Evolutionary conservation across 768 basidiomycete species (phyloP).

Genomic region (Macrolepiota albuminosa): DNA sequence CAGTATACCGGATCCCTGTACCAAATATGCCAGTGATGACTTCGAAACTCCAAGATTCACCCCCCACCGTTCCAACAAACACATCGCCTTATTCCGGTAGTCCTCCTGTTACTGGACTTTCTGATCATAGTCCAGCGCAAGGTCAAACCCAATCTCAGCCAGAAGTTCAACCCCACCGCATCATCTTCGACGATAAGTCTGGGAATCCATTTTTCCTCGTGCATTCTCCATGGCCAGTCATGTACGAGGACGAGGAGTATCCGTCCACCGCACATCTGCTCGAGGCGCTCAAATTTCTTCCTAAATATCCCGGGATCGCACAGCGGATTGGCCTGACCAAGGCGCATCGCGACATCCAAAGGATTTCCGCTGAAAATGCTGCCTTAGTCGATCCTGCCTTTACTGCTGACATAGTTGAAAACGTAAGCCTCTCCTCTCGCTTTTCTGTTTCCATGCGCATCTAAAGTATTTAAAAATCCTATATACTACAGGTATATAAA

Average conservation of each 20-base stretch:
- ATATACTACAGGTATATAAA: slow-evolving; percentile 53
- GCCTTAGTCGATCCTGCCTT: slow-evolving; percentile 15
- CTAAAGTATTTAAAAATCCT: not conserved
- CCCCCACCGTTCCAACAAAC: not conserved
- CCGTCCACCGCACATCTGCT: slow-evolving; percentile 65
- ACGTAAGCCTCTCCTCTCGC: slow-evolving; percentile 1
- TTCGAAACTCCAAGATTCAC: not conserved
- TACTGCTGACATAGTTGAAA: not conserved
- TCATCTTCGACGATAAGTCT: slow-evolving; percentile 38
- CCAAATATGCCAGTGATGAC: not conserved
- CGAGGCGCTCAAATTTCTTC: slow-evolving; percentile 68
- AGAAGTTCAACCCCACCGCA: not conserved
- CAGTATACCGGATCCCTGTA: not conserved
- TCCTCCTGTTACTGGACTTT: not conserved
- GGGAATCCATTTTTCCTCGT: slow-evolving; percentile 52
- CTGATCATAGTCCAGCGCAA: not conserved
- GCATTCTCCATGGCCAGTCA: slow-evolving; percentile 58
- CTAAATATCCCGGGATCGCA: slow-evolving; percentile 35
- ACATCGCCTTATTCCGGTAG: not conserved
- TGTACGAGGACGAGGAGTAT: slow-evolving; percentile 11
- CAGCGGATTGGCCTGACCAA: slow-evolving; percentile 46
- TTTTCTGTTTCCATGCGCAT: not conserved
- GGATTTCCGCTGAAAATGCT: slow-evolving; percentile 36
- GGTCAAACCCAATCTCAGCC: not conserved
- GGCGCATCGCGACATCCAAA: slow-evolving; percentile 33